Base-by-base conservation (phyloP, 1,284 basidiomycete genomes). In the Volvariella volvacea region DNA sequence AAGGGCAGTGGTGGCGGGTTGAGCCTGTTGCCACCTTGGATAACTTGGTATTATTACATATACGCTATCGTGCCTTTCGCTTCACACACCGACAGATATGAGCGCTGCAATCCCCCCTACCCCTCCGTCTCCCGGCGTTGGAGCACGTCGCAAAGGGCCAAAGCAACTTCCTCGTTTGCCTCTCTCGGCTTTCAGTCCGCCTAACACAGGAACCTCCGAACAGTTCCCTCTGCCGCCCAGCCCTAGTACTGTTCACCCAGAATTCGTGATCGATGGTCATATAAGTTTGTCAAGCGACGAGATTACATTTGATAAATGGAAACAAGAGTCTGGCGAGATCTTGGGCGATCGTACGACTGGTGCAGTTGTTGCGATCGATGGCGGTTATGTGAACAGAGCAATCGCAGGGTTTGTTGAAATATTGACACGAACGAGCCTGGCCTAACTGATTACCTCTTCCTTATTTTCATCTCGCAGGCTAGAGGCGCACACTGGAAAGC, bases 151-250 rank as follows among this genome's bases (percentile, higher is more conserved):
- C 53, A 85, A 76, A 58, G 76, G 73, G 19, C 70, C 70, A 25
- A 85, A 79, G 56, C 63, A 72, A 7, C 75, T 79, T 4, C 86
- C 86, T 7, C 73, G 68, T 37, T 75, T 89, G 14, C 85, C 85
- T 0, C 58, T 79, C 25, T 86, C 83, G 10, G 85, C 78, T 0
- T 89, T 89, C 56, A 76, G 70, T 19, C 76, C 82, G 0, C 81
- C 83, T 22, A 82, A 74, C 61, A 70, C 79, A 2, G 78, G 78
- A 46, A 74, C 78, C 0, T 73, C 73, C 21, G 85, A 87, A 42
- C 65, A 65, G 2, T 88, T 86, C 57, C 81, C 78, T 3, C 51
- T 84, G 2, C 73, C 80, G 4, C 76, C 80, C n/a, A 83, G 80
- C 48, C 84, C 86, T 2, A 80, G 71, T 52, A 69, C 76, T 10